Base-by-base conservation (phyloP, 768 basidiomycete genomes). In the Pilatotrama ljubarskyi region DNA sequence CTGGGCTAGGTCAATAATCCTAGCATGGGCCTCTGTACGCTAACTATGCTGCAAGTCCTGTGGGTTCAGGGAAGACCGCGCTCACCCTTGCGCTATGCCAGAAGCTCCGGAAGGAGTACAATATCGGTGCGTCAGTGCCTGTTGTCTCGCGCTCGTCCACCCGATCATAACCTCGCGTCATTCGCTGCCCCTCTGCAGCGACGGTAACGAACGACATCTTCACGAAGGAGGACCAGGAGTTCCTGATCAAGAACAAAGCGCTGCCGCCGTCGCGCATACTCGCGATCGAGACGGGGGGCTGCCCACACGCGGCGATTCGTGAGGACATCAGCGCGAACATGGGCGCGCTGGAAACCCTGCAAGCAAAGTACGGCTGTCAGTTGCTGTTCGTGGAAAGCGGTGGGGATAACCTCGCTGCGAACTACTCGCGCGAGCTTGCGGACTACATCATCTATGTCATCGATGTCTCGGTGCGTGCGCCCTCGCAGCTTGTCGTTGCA, bases 161-260 rank as follows among this genome's bases (percentile, higher is more conserved):
- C 11, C 17, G 11, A 22, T 18, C 11, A 68, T 9, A 15, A 11
- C 55, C 61, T 52, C 42, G 61, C 11, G 55, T 51, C 10, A 32
- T 42, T 43, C 46, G 20, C 25, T 22, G n/a, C 20, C 6, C 18
- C 43, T 15, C 44, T 26, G 3, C 66, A 94, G 95, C 93, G 35
- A 94, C 93, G 2, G 93, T 96, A 14, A 99, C 96, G n/a, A 99
- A 99, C 75, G 96, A 99, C 74, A 99, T 99, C 72, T 99, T 99
- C 76, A 99, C 96, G 36, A 83, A 90, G 20, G 96, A 98, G 73
- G 96, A 98, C 70, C 95, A 97, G 72, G 96, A 98, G 68, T 99
- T 99, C 74, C 78, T 99, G 37, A 96, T 99, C 69, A 87, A 84
- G 68, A 93, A 98, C 75, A 83, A 88, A 58, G 96, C 96, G 0